Base-by-base conservation (phyloP, 768 basidiomycete genomes). In the Botryobasidium botryosum region DNA sequence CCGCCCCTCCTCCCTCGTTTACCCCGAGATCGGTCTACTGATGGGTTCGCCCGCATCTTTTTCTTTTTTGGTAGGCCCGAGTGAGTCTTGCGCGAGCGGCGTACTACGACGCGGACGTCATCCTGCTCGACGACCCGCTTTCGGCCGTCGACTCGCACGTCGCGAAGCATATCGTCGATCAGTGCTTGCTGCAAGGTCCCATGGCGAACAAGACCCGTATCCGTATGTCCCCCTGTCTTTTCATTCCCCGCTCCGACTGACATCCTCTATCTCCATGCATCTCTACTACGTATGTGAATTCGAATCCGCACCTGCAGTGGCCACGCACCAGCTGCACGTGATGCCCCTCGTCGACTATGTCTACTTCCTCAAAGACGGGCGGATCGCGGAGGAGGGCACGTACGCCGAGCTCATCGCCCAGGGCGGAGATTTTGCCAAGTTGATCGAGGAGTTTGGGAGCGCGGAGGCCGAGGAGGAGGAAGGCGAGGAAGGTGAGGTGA, bases 101-200 rank as follows among this genome's bases (percentile, higher is more conserved):
- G 1, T 90, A 86, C 54, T 75, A 79, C 3, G 61, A 68, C 0
- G 68, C 78, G 1, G 78, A 84, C 46, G 68, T 87, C 43, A 73
- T 83, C 33, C 68, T 87, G 12, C 67, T 87, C 24, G 84, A 90
- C 54, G 85, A 90, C 55, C 79, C 84, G 13, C 68, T 87, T 27
- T 74, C 75, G 28, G 82, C 83, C 0, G 75, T 86, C 6, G 83
- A 86, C 50, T 72, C 80, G 0, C 74, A 79, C 51, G 82, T 85
- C 4, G 77, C 78, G 7, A 74, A 75, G 51, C 65, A 66, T 24
- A 71, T 81, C 40, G 52, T 81, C 3, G 71, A 80, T 17, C 62
- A 77, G 32, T 79, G 78, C 52, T 56, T 82, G 4, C 50, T 60
- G 3, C 29, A 23, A 2, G 51, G 57, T 2, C 51, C 56, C 2